These are phyloP conservation scores for Acaromyces ingoldii DNA, from an alignment of 1,284 basidiomycete genomes.

Conservation along the genomic window DNA sequence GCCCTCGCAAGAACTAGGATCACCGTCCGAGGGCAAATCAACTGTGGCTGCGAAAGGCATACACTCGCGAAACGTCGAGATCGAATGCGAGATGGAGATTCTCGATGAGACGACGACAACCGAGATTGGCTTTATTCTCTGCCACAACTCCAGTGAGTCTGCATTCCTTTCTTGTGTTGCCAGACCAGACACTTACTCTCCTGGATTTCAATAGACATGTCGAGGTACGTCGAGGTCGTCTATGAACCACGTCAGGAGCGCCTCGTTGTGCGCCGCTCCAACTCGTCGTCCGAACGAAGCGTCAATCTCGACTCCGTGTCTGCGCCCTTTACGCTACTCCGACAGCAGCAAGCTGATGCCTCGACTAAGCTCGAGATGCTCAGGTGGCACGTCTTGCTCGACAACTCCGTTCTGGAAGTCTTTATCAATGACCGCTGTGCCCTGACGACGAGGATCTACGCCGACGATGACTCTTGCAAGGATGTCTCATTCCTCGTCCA, in stretches of 20 bases:
- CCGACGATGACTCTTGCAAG: conserved; percentile 12
- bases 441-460: conserved; percentile 29
- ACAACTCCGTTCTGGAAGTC: conserved; percentile 37
- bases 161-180: no score
- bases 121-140: no score
- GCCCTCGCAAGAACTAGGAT: no score
- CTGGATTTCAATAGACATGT: conserved; percentile 9
- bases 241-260: conserved; percentile 10
- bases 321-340: conserved; percentile 5
- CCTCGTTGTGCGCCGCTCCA: conserved; percentile 21
- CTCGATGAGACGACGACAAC: no score
- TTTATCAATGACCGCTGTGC: conserved; percentile 30
- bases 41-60: no score
- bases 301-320: no score
- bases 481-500: conserved; percentile 17
- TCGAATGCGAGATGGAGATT: no score
- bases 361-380: conserved; percentile 9
- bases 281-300: no score
- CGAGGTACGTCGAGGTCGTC: conserved; percentile 12
- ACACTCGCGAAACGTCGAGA: no score
- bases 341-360: background rate
- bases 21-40: no score
- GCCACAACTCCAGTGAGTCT: no score
- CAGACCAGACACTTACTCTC: no score
- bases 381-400: conserved; percentile 25